These are phyloP conservation scores for Blumeriella jaapii DNA, from an alignment of 2,329 filamentous ascomycete species.

Conservation along the genomic window DNA sequence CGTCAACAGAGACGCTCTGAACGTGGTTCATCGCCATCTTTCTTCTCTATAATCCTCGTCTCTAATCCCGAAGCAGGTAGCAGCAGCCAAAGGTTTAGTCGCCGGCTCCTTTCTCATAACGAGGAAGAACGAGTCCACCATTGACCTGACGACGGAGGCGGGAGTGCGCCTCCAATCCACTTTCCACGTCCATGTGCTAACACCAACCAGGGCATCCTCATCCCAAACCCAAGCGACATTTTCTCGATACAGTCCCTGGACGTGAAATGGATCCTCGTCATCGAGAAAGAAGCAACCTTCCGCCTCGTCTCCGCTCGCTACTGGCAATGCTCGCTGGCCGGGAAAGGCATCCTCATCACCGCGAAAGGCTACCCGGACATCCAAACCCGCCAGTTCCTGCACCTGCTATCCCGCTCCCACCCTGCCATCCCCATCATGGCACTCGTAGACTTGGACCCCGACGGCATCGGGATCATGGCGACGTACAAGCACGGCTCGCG, in stretches of 20 bases:
- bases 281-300: conserved; percentile 81
- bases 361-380: conserved; percentile 78
- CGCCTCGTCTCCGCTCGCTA: conserved; percentile 47
- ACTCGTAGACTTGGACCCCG: conserved; percentile 65
- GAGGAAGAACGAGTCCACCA: conserved; percentile 33
- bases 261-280: conserved; percentile 55
- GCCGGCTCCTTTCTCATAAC: conserved; percentile 43
- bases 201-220: conserved; percentile 40
- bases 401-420: conserved; percentile 35
- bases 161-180: conserved; percentile 26
- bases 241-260: conserved; percentile 36
- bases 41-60: neutral
- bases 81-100: conserved; percentile 61
- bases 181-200: neutral
- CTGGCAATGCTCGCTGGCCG: conserved; percentile 37
- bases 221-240: conserved; percentile 44
- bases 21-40: too few species aligned
- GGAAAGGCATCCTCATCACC: conserved; percentile 59
- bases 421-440: conserved; percentile 46
- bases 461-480: conserved; percentile 61
- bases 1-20: conserved; percentile 51
- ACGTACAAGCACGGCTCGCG: conserved; percentile 65
- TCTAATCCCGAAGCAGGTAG: conserved; percentile 40
- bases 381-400: conserved; percentile 54
- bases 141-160: conserved; percentile 30